phyloP scores from a whole-genome alignment of 495 filamentous ascomycete species.

The Annulohypoxylon maeteangense region DNA sequence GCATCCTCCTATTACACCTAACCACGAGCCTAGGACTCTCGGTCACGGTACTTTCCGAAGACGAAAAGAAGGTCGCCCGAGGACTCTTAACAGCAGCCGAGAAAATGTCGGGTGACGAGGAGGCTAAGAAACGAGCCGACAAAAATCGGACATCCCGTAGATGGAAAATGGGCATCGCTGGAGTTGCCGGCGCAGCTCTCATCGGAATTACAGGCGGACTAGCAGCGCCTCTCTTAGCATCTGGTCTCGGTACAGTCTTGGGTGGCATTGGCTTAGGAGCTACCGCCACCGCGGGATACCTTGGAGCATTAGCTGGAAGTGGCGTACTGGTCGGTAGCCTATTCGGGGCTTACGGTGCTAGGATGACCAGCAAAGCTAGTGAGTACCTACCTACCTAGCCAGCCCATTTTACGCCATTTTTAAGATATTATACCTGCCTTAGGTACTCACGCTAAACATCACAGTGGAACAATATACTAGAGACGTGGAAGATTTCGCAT shows the following conservation, averaged over 20 bases:
- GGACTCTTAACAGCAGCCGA: slow-evolving; percentile 79
- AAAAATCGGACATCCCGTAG: slow-evolving; percentile 71
- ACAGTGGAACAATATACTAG: slow-evolving; percentile 82
- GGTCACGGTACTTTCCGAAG: slow-evolving; percentile 71
- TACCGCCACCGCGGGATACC: slow-evolving; percentile 76
- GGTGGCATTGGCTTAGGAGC: slow-evolving; percentile 84
- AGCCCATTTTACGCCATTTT: slow-evolving; percentile 49
- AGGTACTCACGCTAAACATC: slow-evolving; percentile 56
- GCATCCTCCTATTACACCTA: slow-evolving; percentile 76
- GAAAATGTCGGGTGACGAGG: slow-evolving; percentile 74
- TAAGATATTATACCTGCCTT: background rate
- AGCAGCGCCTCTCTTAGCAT: slow-evolving; percentile 85
- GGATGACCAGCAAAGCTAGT: slow-evolving; percentile 74
- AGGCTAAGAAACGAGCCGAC: slow-evolving; percentile 74
- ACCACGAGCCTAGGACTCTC: slow-evolving; percentile 74
- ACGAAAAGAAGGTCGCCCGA: slow-evolving; percentile 79
- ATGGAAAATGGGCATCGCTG: slow-evolving; percentile 81
- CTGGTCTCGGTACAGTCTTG: slow-evolving; percentile 83
- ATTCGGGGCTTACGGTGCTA: slow-evolving; percentile 89
- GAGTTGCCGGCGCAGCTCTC: slow-evolving; percentile 82
- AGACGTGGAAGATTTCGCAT: slow-evolving; percentile 92
- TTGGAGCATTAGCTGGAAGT: slow-evolving; percentile 83
- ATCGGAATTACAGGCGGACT: slow-evolving; percentile 87
- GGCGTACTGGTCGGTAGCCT: slow-evolving; percentile 82
- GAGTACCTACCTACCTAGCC: background rate